A percentile compares a stretch with the other conserved stretches of the same genome.
Conservation (phyloP, 1,284 basidiomycete species). For the Microbotryomycetes sp. region DNA sequence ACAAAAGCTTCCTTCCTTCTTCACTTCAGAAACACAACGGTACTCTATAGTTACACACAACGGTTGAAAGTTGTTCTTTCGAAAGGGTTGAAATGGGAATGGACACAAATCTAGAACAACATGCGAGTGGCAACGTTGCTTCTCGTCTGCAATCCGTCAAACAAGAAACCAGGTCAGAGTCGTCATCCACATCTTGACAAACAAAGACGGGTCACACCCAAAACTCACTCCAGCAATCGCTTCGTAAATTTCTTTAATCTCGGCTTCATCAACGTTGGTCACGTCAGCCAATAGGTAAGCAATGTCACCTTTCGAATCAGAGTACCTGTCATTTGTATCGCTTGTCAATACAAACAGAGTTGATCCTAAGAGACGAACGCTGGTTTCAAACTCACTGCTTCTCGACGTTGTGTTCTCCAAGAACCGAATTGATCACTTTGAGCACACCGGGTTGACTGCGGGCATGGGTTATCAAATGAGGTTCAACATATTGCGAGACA, state of each 20-base stretch:
- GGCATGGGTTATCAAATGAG: no score
- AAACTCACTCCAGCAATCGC: constrained; percentile 50
- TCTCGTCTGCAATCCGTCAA: constrained; percentile 43
- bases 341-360: background rate
- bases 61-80: no score
- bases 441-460: constrained; percentile 99
- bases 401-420: constrained; percentile 95
- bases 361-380: constrained; percentile 61
- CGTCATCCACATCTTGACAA: background rate
- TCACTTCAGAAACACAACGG: no score
- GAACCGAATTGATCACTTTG: constrained; percentile 82
- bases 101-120: constrained; percentile 46
- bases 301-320: constrained; percentile 73
- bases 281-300: constrained; percentile 97
- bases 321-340: no score
- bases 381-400: constrained; percentile 88
- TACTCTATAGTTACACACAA: no score
- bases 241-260: constrained; percentile 75
- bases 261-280: constrained; percentile 73
- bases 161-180: background rate
- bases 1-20: no score
- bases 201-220: background rate
- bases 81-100: no score
- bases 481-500: no score
- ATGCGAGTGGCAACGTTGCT: constrained; percentile 84